Evolutionary conservation across 345 rosid species (phyloP), one percentile per base, ranked within the genome.

Genomic region (Heritiera fomes): DNA sequence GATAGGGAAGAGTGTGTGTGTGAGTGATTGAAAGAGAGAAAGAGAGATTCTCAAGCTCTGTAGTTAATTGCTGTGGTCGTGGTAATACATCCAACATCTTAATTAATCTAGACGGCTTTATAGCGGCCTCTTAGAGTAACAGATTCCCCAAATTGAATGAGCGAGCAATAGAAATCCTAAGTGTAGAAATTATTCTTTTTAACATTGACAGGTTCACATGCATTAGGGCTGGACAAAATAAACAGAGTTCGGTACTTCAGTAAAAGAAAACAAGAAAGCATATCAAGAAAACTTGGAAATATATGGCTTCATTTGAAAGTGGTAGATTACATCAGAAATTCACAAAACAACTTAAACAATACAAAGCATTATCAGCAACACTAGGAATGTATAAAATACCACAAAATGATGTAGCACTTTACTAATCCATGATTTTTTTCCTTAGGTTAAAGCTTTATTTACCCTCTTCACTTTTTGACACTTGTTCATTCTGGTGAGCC

Each of bases 401-500:
- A 40, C 28, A 8, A 67, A 68, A n/a, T 68, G 55, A 53, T 68
- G 47, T 4, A 41, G 14, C 23, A 67, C 47, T 11, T n/a, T 60
- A 4, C 77, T 18, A 58, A 34, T 62, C n/a, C 46, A 45, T 8
- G 9, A 7, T 34, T 34, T 58, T 38, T 17, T 55, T 73, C 49
- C 32, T 20, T 14, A n/a, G 8, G 43, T 60, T 43, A 59, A 38
- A 75, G 45, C 46, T 75, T 45, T 46, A 75, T 45, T 28, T 60
- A 30, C 45, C 64, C 50, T 34, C 79, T 50, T 65, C 62, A 77
- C 13, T 7, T 64, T 80, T 50, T 6, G 81, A 59, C 75, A 79
- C 89, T 78, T 80, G 79, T 45, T 64, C 77, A 63, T 82, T 78
- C 69, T 63, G 84, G 77, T 87, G 91, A 81, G 97, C 98, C 84